These are phyloP conservation scores for Proliferodiscus dingleyae DNA, from an alignment of 2,329 filamentous ascomycete species.

Conservation along the genomic window DNA sequence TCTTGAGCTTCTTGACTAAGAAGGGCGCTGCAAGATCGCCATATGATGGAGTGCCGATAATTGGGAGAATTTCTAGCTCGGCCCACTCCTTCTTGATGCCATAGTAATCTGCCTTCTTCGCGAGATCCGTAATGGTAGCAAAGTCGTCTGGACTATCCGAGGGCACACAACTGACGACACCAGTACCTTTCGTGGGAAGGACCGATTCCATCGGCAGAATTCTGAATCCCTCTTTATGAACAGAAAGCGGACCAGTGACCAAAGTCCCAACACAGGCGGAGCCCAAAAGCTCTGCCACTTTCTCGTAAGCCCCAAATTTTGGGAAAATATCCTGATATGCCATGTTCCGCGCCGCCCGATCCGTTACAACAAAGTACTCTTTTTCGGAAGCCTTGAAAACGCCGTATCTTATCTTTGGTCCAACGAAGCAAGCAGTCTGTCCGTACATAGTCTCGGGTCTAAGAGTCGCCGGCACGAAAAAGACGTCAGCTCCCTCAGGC, in stretches of 20 bases:
- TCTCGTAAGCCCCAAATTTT: conserved; percentile 67
- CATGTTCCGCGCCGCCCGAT: conserved; percentile 89
- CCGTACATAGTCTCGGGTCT: conserved; percentile 99
- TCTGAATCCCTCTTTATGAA: conserved; percentile 76
- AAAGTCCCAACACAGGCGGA: conserved; percentile 82
- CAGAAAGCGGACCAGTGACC: conserved; percentile 81
- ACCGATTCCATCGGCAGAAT: conserved; percentile 96
- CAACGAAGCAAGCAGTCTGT: conserved; percentile 92
- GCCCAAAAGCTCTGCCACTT: conserved; percentile 70
- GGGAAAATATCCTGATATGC: conserved; percentile 85
- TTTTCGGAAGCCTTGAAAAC: conserved; percentile 74
- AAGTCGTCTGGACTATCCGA: conserved; percentile 96
- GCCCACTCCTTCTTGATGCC: conserved; percentile 96
- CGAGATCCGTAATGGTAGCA: conserved; percentile 79
- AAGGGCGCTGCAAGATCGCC: conserved; percentile 78
- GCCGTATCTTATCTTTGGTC: conserved; percentile 83
- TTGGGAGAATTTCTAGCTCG: conserved; percentile 79
- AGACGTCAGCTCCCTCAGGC: conserved; percentile 73
- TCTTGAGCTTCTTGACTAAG: conserved; percentile 90
- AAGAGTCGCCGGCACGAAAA: conserved; percentile 86
- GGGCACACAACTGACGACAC: conserved; percentile 91
- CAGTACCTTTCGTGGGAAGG: conserved; percentile 88
- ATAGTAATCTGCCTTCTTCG: conserved; percentile 95
- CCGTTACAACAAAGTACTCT: conserved; percentile 80
- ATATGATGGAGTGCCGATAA: conserved; percentile 85